Evolutionary conservation across 2,329 filamentous ascomycete species (phyloP).

Genomic region (Aspergillus neotritici): DNA sequence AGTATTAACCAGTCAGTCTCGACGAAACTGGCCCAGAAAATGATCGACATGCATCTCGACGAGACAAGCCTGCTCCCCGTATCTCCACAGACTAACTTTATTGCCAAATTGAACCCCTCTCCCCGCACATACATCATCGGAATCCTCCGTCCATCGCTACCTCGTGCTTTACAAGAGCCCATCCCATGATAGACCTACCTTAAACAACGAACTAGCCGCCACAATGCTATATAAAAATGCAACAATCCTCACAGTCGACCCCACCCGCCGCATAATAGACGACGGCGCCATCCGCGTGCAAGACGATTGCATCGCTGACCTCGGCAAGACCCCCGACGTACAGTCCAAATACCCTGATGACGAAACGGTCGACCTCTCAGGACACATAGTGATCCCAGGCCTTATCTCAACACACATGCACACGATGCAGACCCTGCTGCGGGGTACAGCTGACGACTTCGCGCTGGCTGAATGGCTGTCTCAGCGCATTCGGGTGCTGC

Average conservation of each 20-base stretch:
- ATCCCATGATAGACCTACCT: neutral
- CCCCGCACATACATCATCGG: no score
- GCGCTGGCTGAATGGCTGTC: conserved; percentile 49
- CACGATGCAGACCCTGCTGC: conserved; percentile 44
- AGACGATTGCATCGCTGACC: conserved; percentile 36
- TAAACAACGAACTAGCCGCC: conserved; percentile 8
- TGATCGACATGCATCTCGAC: no score
- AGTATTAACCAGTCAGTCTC: no score
- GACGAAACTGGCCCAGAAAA: no score
- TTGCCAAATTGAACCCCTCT: no score
- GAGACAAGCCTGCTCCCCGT: no score
- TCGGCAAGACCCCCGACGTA: conserved; percentile 39
- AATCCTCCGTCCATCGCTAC: no score
- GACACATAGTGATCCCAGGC: conserved; percentile 45
- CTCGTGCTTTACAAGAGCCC: no score
- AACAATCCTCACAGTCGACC: conserved; percentile 50
- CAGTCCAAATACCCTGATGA: conserved; percentile 27
- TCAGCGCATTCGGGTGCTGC: conserved; percentile 47
- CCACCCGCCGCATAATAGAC: conserved; percentile 40
- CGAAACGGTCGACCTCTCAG: conserved; percentile 32
- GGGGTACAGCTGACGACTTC: conserved; percentile 47
- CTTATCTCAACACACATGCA: conserved; percentile 50
- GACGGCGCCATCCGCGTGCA: conserved; percentile 45
- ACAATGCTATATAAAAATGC: conserved; percentile 44
- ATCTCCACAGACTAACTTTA: no score